These are phyloP conservation scores for Rhodotorula glutinis DNA, from an alignment of 1,284 basidiomycete species.

Conservation along the genomic window DNA sequence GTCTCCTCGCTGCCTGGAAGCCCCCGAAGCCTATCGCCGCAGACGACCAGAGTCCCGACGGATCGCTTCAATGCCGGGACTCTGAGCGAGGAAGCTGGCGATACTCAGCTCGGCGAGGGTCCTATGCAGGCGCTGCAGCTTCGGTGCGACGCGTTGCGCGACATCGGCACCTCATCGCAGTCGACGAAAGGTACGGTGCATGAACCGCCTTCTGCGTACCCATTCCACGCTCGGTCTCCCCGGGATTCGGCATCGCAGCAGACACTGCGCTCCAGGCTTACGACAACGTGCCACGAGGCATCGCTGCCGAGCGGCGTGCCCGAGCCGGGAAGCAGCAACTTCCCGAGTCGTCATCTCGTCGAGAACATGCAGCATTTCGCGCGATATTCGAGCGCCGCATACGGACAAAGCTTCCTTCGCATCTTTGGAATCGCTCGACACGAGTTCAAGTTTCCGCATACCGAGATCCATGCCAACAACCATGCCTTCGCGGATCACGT, in stretches of 20 bases:
- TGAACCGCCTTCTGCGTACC: not conserved
- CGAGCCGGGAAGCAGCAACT: constrained; percentile 43
- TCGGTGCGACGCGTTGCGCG: too few species aligned
- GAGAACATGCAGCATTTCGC: constrained; percentile 54
- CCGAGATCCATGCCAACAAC: constrained; percentile 47
- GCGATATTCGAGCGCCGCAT: constrained; percentile 53
- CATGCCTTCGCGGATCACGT: constrained; percentile 51
- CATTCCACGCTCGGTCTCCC: not conserved
- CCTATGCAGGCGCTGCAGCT: too few species aligned
- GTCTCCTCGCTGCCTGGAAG: too few species aligned
- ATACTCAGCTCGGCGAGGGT: too few species aligned
- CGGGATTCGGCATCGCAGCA: constrained; percentile 6
- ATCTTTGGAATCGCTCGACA: constrained; percentile 52
- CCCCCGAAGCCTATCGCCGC: too few species aligned
- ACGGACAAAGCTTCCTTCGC: constrained; percentile 53
- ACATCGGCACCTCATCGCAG: too few species aligned
- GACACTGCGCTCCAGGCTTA: constrained; percentile 24
- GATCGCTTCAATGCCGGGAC: too few species aligned
- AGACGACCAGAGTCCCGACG: too few species aligned
- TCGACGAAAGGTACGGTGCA: not conserved
- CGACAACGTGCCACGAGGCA: constrained; percentile 21
- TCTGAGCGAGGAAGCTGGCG: too few species aligned
- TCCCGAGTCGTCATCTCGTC: constrained; percentile 51
- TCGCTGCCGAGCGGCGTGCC: constrained; percentile 16
- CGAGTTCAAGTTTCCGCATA: constrained; percentile 52